Evolutionary conservation across 495 filamentous ascomycete genomes (phyloP), one percentile per base, ranked within the genome.

Genomic region (Durotheca rogersii): DNA sequence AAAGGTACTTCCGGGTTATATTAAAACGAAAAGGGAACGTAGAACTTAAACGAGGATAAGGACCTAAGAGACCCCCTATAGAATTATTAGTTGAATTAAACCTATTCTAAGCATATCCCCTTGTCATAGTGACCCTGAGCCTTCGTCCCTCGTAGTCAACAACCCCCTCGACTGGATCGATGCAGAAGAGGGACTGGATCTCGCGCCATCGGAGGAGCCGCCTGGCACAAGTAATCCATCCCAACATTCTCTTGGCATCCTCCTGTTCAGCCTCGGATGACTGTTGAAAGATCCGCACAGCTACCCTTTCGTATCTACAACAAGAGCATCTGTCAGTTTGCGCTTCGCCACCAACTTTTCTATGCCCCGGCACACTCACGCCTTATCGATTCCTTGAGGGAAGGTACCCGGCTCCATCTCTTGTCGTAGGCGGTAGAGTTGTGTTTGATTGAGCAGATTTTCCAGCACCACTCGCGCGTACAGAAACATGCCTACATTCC

Each of bases 171-270:
- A 36, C 1, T 20, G 48, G 47, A 23, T 51, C 48, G n/a, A 51
- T 51, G 32, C 48, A 51, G 32, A 51, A 51, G 16, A 51, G 14
- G 3, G 48, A 36, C 16, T 51, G 48, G 12, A 51, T 37, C 23
- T 51, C 48, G 12, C 48, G 38, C 48, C 48, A 51, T 25, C 40
- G 29, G 2, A 51, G 39, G 2, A 44, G 48, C 5, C 48, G 48
- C 10, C 20, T 44, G 9, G 48, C 40, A 11, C 48, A 51, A 10
- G 31, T 38, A 11, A 51, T 11, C 48, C 48, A 51, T 7, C 48
- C 19, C 21, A 51, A 6, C 3, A 51, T 38, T 27, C 21, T 51
- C 10, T 9, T 44, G 9, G 40, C 48, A 20, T 42, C 48, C 5
- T 51, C 32, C 9, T 40, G n/a, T 30, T 51, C 21, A 27, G 40